Conservation (phyloP, 352 stramenopile species). For the Globisporangium recalcitrans region DNA sequence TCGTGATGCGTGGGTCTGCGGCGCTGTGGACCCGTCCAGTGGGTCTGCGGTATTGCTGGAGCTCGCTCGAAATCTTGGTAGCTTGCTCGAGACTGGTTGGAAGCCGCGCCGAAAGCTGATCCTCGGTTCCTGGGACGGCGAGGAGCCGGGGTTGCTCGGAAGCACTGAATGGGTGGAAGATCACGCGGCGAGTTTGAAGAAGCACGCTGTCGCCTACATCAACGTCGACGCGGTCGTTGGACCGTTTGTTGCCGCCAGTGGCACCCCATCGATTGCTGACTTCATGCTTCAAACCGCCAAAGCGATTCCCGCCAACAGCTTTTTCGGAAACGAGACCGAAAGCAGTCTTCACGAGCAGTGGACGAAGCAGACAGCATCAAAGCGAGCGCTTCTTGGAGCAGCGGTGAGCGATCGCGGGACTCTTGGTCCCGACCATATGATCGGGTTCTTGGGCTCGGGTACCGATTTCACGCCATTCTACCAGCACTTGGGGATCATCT, state of each 20-base stretch:
- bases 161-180: conserved; percentile 82
- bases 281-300: conserved; percentile 49
- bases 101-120: conserved; percentile 65
- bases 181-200: conserved; percentile 35
- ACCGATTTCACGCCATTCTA: conserved; percentile 73
- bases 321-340: conserved; percentile 19
- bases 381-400: background rate
- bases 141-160: conserved; percentile 80
- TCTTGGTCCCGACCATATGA: conserved; percentile 30
- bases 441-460: conserved; percentile 42
- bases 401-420: conserved; percentile 11
- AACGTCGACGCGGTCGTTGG: conserved; percentile 81
- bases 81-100: conserved; percentile 64
- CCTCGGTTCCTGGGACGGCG: conserved; percentile 78
- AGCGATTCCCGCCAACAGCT: conserved; percentile 48
- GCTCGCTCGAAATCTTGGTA: conserved; percentile 65
- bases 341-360: conserved; percentile 34
- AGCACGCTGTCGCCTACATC: conserved; percentile 74
- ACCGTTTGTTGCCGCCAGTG: conserved; percentile 34
- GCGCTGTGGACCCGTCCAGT: conserved; percentile 79
- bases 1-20: conserved; percentile 89
- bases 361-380: conserved; percentile 13
- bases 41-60: conserved; percentile 79
- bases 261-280: conserved; percentile 61
- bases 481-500: conserved; percentile 72